Base-by-base conservation (phyloP, 169 alveolate genomes). In the Babesia ovis region DNA sequence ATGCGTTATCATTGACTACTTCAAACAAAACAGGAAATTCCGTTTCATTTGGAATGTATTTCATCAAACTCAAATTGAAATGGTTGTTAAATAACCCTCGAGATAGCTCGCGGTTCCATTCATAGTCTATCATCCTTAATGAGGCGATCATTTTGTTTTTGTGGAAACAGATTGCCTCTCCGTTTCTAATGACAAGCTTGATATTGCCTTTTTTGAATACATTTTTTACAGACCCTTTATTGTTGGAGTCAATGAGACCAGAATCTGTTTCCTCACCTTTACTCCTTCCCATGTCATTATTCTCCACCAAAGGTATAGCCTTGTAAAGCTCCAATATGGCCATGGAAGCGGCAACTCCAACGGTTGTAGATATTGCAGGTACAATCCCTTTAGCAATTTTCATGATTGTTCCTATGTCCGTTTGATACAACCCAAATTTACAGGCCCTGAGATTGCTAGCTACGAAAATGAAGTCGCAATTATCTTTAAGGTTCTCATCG, bases 281-380 rank as follows among this genome's bases (percentile, higher is more conserved):
- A 32, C 29, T 6, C 8, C 23, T 4, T 32, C 5, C 43, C 22
- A 32, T 22, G 32, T 31, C 12, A 14, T 1, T 50, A 18, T 42
- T 42, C 0, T 31, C 54, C 2, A 64, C 9, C 29, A 50, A 32
- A 0, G 59, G 29, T 1, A 64, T 1, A 35, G 74, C 58, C 50
- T 64, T 81, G 58, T 81, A 71, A 0, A 72, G 41, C 27, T 70
- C 89, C 46, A 72, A 50, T 0, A 81, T 25, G 32, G 89, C 68
- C 60, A 72, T 50, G 4, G 89, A 81, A 2, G 89, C 77, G 20
- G 84, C 89, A 8, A 70, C 50, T 5, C 80, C 60, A 9, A 70
- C 80, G 32, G 76, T 67, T 39, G 89, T 81, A 9, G 84, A 81
- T 1, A 72, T 66, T 2, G 89, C 89, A 11, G 89, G 89, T 9